phyloP scores from a whole-genome alignment of 2,329 filamentous ascomycete species.

The Stemphylium beticola region DNA sequence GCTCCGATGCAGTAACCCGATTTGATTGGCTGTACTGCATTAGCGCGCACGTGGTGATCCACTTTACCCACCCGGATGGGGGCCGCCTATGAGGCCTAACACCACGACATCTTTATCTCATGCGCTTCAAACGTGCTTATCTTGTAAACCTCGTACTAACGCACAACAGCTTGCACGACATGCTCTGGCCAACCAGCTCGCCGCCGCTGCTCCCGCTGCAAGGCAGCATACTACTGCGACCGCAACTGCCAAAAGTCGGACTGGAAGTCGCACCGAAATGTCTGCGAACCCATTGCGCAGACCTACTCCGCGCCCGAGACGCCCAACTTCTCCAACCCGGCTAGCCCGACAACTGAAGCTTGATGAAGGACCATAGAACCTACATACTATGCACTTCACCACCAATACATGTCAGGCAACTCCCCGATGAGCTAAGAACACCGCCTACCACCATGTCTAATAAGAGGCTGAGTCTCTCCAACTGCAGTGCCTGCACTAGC shows the following conservation, averaged over 20 bases:
- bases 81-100: constrained; percentile 11
- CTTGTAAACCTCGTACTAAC: constrained; percentile 8
- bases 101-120: constrained; percentile 4
- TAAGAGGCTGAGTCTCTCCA: no score
- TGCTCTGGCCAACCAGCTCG: constrained; percentile 31
- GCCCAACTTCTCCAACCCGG: constrained; percentile 36
- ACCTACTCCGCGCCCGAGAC: constrained; percentile 32
- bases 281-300: constrained; percentile 45
- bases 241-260: constrained; percentile 59
- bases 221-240: constrained; percentile 58
- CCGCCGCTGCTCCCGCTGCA: constrained; percentile 57
- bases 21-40: constrained; percentile 21
- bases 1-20: constrained; percentile 35
- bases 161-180: constrained; percentile 30
- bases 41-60: constrained; percentile 20
- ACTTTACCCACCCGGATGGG: constrained; percentile 19
- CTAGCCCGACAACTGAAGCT: constrained; percentile 31
- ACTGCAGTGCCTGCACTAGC: no score
- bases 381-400: background rate
- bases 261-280: constrained; percentile 59
- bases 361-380: background rate
- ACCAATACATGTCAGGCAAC: background rate
- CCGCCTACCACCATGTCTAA: no score
- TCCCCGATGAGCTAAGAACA: background rate
- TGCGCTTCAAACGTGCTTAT: background rate